Base-by-base conservation (phyloP, 1,139 yeast genomes). In the Yamadazyma jaroonii region DNA sequence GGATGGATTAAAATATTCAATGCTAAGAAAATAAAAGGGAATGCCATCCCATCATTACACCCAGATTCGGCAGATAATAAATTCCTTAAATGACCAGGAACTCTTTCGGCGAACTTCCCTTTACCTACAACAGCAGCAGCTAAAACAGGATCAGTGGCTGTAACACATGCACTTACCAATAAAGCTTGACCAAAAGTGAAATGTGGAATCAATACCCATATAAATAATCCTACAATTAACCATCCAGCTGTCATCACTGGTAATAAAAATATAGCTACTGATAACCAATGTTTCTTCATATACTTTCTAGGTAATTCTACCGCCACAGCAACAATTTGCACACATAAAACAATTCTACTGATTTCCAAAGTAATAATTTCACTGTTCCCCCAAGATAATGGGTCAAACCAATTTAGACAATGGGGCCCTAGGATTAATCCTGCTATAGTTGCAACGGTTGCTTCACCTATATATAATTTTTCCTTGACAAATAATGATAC, bases 81-180 rank as follows among this genome's bases (percentile, higher is more conserved):
- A 54, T 92, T 90, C 57, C 98, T 74, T 61, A 92, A 75, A 63
- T 92, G 97, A 6, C 97, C 97, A 0, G 98, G 98, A 10, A 92
- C 97, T 46, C 97, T 77, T 56, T 79, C 81, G n/a, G 98, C 97
- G 59, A 92, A 92, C 54, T 90, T 89, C 47, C 98, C 97, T 54
- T 87, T 87, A 67, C 98, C 97, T 14, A 92, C 97, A 13, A 92
- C 97, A 0, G 98, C 97, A 27, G 96, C 95, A 1, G 98, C 98
- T 56, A 92, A 72, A 36, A 92, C 95, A 4, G 98, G 98, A 62
- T 92, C 98, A 0, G 98, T 92, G 3, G 98, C 97, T 0, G 98
- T 92, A 28, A 92, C 81, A 63, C 98, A 92, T 0, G 97, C 97
- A 22, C 95, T 78, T 1, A 92, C 81, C 36, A 86, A 72, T 33